phyloP scores from a whole-genome alignment of 257 asterid species.

The Solanum virginianum region DNA sequence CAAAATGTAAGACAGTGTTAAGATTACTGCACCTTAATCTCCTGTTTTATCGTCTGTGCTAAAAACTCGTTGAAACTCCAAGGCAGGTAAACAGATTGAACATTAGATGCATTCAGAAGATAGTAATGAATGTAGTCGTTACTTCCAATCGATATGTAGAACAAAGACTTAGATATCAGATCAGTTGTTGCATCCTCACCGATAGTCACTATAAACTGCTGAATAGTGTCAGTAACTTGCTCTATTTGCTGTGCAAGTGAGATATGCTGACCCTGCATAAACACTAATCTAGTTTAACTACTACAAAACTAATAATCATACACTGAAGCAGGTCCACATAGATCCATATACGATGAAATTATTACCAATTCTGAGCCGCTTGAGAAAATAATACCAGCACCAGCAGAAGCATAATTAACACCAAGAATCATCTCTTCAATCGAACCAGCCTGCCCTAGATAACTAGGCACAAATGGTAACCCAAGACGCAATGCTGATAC shows the following conservation, averaged over 20 bases:
- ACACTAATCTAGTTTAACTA: not conserved
- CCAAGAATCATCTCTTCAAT: conserved; percentile 56
- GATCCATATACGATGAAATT: not conserved
- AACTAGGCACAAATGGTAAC: conserved; percentile 82
- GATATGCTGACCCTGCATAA: conserved; percentile 75
- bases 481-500: conserved; percentile 62
- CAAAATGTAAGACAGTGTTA: not conserved
- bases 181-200: conserved; percentile 73
- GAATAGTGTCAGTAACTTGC: conserved; percentile 80
- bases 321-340: not conserved
- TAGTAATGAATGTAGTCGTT: conserved; percentile 93
- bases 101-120: conserved; percentile 68
- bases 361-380: conserved; percentile 93
- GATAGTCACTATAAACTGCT: conserved; percentile 58
- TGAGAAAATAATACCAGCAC: conserved; percentile 82
- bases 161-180: conserved; percentile 52
- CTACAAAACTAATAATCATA: not conserved
- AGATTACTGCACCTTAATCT: conserved; percentile 45
- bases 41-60: conserved; percentile 55
- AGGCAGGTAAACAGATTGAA: conserved; percentile 61
- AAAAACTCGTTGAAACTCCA: conserved; percentile 84
- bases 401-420: conserved; percentile 93
- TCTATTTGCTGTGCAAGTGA: conserved; percentile 85
- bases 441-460: conserved; percentile 58
- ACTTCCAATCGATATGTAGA: conserved; percentile 82